Percentiles rank a stretch among this genome's conserved stretches.
These are phyloP conservation scores for Trichoderma atroviride DNA, from an alignment of 2,329 filamentous ascomycete genomes.

Conservation along the genomic window DNA sequence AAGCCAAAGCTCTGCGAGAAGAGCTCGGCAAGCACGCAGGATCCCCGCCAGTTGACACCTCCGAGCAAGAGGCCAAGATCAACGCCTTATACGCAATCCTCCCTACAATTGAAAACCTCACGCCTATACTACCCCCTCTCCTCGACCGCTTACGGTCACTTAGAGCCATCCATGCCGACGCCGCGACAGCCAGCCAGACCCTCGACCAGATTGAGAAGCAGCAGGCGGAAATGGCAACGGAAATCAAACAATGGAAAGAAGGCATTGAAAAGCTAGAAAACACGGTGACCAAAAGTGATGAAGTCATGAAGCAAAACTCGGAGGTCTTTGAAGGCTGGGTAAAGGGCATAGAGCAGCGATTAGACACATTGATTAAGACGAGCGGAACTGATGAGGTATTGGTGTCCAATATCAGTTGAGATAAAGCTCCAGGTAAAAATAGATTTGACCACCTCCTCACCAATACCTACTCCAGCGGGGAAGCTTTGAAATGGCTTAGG, in stretches of 20 bases:
- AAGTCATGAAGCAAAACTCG: constrained; percentile 75
- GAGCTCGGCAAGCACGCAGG: constrained; percentile 53
- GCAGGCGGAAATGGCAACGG: constrained; percentile 79
- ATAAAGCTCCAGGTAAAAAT: constrained; percentile 11
- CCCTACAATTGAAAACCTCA: constrained; percentile 82
- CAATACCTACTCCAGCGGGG: not conserved
- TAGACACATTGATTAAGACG: constrained; percentile 58
- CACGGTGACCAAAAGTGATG: constrained; percentile 70
- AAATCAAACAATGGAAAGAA: constrained; percentile 84
- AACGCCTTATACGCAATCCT: constrained; percentile 89
- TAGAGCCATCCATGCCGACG: constrained; percentile 81
- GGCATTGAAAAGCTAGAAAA: constrained; percentile 78
- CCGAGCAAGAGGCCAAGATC: constrained; percentile 81
- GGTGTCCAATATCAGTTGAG: constrained; percentile 37
- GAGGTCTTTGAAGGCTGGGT: constrained; percentile 88
- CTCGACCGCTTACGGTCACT: constrained; percentile 84
- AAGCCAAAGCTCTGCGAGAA: constrained; percentile 64
- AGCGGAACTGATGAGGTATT: constrained; percentile 25
- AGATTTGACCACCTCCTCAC: not conserved
- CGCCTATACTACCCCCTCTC: constrained; percentile 81
- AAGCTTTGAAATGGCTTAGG: constrained; percentile 4
- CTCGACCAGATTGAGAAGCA: constrained; percentile 76
- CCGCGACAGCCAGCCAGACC: constrained; percentile 77
- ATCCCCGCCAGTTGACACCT: constrained; percentile 51
- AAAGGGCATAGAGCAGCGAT: constrained; percentile 77